Base-by-base conservation (phyloP, 2,329 filamentous ascomycete genomes). In the Cytospora mali region DNA sequence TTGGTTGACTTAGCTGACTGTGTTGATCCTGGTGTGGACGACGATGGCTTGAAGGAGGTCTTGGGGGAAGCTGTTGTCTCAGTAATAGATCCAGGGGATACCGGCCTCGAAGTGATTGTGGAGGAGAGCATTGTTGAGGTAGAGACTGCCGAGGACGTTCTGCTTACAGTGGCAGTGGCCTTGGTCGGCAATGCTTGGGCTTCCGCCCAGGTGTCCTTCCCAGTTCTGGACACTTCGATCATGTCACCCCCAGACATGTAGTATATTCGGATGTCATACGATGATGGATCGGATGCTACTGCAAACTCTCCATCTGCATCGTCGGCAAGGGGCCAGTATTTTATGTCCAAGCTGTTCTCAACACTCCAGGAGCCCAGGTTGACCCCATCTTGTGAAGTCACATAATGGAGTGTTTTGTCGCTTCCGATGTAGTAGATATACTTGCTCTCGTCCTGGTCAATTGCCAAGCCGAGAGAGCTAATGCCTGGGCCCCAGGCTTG, bases 261-360 rank as follows among this genome's bases (percentile, higher is more conserved):
- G 23, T 59, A 59, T 14, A 59, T 53, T 16, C 57, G 57, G 23
- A 52, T 42, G 29, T 59, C 57, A 18, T 59, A 59, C 2, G 21
- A 42, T 27, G 48, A 48, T 18, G 57, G 57, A 39, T 59, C 23
- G 10, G 31, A 59, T 5, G 57, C 57, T 28, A 59, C 21, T n/a
- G 57, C 57, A 42, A 59, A 46, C 6, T 59, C 57, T 6, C 31
- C 48, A 31, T 29, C 31, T 25, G 25, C 31, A 18, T 29, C 48
- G 28, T 59, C 57, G 18, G 57, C 57, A 27, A 59, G 18, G 4
- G 57, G 57, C 57, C 57, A 59, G 57, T 59, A 59, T 23, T 52
- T 21, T 16, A 23, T 52, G 23, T 53, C 57, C 4, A 52, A 7
- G 29, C 48, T 59, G 4, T 29, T 14, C 18, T 59, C 25, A 16